Conservation (phyloP, 352 stramenopile genomes). For the Globisporangium emineosum region DNA sequence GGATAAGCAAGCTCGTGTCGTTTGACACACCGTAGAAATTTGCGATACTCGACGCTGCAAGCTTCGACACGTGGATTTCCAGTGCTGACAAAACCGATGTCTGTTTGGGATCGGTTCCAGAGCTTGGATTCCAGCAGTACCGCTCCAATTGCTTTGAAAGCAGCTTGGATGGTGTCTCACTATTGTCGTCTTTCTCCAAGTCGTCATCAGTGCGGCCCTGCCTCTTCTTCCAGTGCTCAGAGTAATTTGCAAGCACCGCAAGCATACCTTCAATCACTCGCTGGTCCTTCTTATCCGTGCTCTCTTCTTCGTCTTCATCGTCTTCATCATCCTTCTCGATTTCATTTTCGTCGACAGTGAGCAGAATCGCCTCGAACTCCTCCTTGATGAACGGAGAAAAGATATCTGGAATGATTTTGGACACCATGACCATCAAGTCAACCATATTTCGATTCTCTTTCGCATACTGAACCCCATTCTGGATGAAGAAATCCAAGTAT, state of each 20-base stretch:
- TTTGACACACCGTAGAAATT: slow-evolving; percentile 43
- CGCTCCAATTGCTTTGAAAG: slow-evolving; percentile 42
- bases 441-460: slow-evolving; percentile 53
- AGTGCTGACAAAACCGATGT: slow-evolving; percentile 26
- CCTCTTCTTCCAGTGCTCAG: slow-evolving; percentile 35
- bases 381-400: slow-evolving; percentile 50
- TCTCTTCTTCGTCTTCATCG: slow-evolving; percentile 37
- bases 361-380: slow-evolving; percentile 48
- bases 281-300: slow-evolving; percentile 27
- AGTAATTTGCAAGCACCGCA: slow-evolving; percentile 52
- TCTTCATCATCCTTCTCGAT: slow-evolving; percentile 14
- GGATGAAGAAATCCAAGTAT: slow-evolving; percentile 43
- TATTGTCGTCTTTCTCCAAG: slow-evolving; percentile 20
- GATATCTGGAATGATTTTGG: slow-evolving; percentile 43
- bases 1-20: slow-evolving; percentile 34
- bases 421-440: slow-evolving; percentile 54
- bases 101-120: slow-evolving; percentile 22
- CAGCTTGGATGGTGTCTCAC: slow-evolving; percentile 26
- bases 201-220: slow-evolving; percentile 16
- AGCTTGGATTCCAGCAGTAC: slow-evolving; percentile 37
- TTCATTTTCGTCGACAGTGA: slow-evolving; percentile 17
- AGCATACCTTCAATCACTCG: slow-evolving; percentile 53
- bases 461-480: slow-evolving; percentile 21
- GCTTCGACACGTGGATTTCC: slow-evolving; percentile 45
- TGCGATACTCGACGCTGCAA: slow-evolving; percentile 43